phyloP scores from a whole-genome alignment of 768 basidiomycete species.

The Leccinellum rugosiceps region DNA sequence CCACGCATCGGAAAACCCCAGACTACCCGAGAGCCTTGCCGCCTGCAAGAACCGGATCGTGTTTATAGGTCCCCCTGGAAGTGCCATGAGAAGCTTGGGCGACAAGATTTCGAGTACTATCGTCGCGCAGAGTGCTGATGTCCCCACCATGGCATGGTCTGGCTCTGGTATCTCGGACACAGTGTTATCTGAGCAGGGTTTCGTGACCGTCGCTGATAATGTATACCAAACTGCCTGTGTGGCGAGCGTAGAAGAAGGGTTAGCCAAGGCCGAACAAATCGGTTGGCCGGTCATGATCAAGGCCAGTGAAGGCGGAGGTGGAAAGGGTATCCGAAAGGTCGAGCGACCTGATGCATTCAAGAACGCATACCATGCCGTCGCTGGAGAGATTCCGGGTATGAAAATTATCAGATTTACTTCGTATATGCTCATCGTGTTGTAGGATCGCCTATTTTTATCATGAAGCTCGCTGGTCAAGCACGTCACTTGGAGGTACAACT shows the following conservation, averaged over 20 bases:
- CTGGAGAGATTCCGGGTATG: slow-evolving; percentile 93
- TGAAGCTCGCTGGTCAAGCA: slow-evolving; percentile 98
- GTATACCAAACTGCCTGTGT: slow-evolving; percentile 90
- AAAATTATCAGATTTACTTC: slow-evolving; percentile 3
- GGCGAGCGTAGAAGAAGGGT: slow-evolving; percentile 80
- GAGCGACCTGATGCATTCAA: slow-evolving; percentile 84
- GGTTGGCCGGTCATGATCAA: slow-evolving; percentile 99
- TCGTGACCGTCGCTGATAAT: slow-evolving; percentile 90
- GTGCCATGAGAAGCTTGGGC: slow-evolving; percentile 97
- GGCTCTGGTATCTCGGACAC: slow-evolving; percentile 93
- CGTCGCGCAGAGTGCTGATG: slow-evolving; percentile 93
- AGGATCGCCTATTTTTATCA: slow-evolving; percentile 99
- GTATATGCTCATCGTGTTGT: slow-evolving; percentile 8
- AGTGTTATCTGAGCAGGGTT: slow-evolving; percentile 76
- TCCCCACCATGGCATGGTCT: slow-evolving; percentile 99
- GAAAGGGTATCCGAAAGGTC: slow-evolving; percentile 98
- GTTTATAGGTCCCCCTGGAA: slow-evolving; percentile 98
- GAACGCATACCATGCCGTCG: slow-evolving; percentile 91
- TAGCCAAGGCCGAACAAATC: slow-evolving; percentile 79
- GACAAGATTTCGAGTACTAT: slow-evolving; percentile 99
- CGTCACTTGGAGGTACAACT: slow-evolving; percentile 98
- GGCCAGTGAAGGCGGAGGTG: slow-evolving; percentile 98
- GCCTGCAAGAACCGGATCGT: slow-evolving; percentile 95
- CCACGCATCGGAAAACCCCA: slow-evolving; percentile 98
- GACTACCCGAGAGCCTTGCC: slow-evolving; percentile 88